Percentiles rank a stretch among this genome's conserved stretches.
Conservation (phyloP, 2,329 filamentous ascomycete species). For the Sporothrix humicola region DNA sequence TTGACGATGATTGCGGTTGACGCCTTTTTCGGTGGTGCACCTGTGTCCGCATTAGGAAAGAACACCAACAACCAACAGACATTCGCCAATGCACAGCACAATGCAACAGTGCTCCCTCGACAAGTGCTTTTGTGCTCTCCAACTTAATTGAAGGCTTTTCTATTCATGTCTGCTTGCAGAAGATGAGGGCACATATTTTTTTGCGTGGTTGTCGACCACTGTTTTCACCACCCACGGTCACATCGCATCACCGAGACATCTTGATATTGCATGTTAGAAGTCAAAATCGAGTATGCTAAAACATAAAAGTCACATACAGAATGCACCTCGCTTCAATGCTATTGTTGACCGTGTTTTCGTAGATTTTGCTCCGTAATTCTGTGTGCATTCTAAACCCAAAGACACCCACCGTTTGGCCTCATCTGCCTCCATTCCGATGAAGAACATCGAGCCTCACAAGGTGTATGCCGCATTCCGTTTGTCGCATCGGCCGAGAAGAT, state of each 20-base stretch:
- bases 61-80: conserved; percentile 22
- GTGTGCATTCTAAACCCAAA: not conserved
- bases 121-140: too few species aligned
- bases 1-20: conserved; percentile 7
- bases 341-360: not conserved
- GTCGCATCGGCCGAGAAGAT: too few species aligned
- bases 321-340: not conserved
- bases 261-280: too few species aligned
- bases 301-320: not conserved
- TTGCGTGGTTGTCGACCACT: not conserved
- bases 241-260: not conserved
- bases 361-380: not conserved
- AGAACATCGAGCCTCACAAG: not conserved
- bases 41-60: conserved; percentile 25
- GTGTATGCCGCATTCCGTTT: not conserved
- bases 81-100: not conserved
- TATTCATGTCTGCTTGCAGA: not conserved
- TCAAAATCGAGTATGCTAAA: too few species aligned
- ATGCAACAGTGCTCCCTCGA: not conserved
- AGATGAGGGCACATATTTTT: not conserved
- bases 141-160: not conserved
- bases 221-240: not conserved
- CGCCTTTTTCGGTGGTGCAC: not conserved
- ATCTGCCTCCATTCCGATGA: conserved; percentile 22
- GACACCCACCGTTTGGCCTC: not conserved